These are phyloP conservation scores for Diplodia corticola DNA, from an alignment of 2,329 filamentous ascomycete species.

Conservation along the genomic window DNA sequence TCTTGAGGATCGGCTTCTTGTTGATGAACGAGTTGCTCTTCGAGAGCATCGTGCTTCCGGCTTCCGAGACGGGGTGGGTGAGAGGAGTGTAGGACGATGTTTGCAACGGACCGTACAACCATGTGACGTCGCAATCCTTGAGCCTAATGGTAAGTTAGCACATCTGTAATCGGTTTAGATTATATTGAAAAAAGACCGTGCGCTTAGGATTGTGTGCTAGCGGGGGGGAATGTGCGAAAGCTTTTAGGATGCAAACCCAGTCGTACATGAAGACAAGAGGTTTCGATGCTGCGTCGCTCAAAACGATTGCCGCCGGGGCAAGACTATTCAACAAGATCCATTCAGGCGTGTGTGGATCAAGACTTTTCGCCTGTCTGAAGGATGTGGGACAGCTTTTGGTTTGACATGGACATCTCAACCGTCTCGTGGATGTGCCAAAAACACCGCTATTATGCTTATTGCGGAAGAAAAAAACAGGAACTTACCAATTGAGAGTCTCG, in stretches of 20 bases:
- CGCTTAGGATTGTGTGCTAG: neutral
- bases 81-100: slow-evolving; percentile 62
- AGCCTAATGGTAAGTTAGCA: slow-evolving; percentile 62
- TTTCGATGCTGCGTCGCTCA: neutral
- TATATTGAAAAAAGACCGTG: neutral
- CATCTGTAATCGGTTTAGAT: neutral
- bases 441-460: neutral
- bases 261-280: slow-evolving; percentile 23
- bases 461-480: slow-evolving; percentile 26
- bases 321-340: neutral
- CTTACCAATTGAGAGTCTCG: slow-evolving; percentile 89
- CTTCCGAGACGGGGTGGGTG: slow-evolving; percentile 50
- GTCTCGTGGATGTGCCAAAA: neutral
- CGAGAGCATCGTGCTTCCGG: slow-evolving; percentile 59
- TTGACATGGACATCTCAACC: neutral
- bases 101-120: slow-evolving; percentile 93
- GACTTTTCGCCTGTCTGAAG: neutral
- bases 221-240: neutral
- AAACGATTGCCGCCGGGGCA: neutral
- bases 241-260: neutral
- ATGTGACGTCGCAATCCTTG: slow-evolving; percentile 96
- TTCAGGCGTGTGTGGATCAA: neutral
- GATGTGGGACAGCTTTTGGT: neutral
- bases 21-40: slow-evolving; percentile 68
- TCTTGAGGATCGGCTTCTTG: slow-evolving; percentile 94